Evolutionary conservation across 2,329 filamentous ascomycete genomes (phyloP), one percentile per base, ranked within the genome.

Genomic region (Pseudogymnoascus sp.): DNA sequence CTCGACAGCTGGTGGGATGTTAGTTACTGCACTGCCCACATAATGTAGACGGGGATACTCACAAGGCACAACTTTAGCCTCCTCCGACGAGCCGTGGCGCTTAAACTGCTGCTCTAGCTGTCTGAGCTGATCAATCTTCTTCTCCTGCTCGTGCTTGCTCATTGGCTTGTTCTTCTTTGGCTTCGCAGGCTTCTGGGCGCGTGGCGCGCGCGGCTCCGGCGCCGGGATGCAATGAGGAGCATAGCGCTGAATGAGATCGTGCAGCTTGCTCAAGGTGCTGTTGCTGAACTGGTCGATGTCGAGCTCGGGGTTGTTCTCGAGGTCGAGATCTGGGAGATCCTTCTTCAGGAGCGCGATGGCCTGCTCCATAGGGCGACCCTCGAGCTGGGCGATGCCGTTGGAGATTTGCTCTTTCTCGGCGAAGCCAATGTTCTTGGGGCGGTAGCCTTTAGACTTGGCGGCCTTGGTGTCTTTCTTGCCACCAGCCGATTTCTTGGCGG

Each of bases 371-470:
- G 91, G 86, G n/a, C 81, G 80, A 59, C 89, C 88, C 16, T 92
- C 87, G 63, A 97, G 84, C 65, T 87, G 87, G 69, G 88, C 89
- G 66, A 96, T 94, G 12, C 90, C 89, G 63, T 88, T 87, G 1
- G 91, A 93, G 63, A 99, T 95, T 67, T 92, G 85, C 63, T 94
- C 91, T 79, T 97, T 97, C 76, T 99, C 92, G 3, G 88, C 84
- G 6, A 85, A 87, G 49, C 91, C 85, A 70, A 90, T 84, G 61
- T 82, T 82, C n/a, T 81, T 78, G 69, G 42, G 62, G 11, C 63
- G 64, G 61, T 69, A 72, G 75, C 25, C 63, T 41, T 36, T 72
- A 71, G 35, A 72, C 69, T 80, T 81, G 63, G 16, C 72, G 70
- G 16, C 71, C 68, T 36, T 71, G 68, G 23, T 71, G 69, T 45